These are phyloP conservation scores for Talaromyces nanjingensis DNA, from an alignment of 495 filamentous ascomycete species.

Conservation along the genomic window DNA sequence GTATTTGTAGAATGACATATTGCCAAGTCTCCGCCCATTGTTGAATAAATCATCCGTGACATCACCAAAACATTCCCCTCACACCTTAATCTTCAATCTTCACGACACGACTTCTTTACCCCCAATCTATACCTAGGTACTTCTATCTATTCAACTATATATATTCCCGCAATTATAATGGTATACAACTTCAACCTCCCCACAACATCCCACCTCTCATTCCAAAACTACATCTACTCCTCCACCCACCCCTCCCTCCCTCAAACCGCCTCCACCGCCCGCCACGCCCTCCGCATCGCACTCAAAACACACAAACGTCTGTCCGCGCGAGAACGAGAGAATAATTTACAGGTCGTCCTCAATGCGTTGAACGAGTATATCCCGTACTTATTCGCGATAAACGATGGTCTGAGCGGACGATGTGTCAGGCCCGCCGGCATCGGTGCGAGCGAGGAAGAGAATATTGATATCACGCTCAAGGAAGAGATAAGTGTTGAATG, in stretches of 20 bases:
- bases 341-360: conserved; percentile 60
- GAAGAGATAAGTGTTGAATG: conserved; percentile 63
- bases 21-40: neutral
- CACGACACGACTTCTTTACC: conserved; percentile 3
- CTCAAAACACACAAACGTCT: conserved; percentile 81
- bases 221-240: conserved; percentile 62
- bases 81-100: conserved; percentile 18
- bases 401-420: conserved; percentile 54
- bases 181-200: conserved; percentile 78
- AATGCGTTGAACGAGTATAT: conserved; percentile 65
- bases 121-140: neutral
- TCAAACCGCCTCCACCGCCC: conserved; percentile 65
- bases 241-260: conserved; percentile 79
- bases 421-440: neutral
- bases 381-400: conserved; percentile 69
- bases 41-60: neutral
- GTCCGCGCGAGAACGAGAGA: conserved; percentile 52
- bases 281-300: conserved; percentile 66
- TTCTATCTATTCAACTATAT: conserved; percentile 11
- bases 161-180: conserved; percentile 45
- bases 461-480: conserved; percentile 56
- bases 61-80: conserved; percentile 1
- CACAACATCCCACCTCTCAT: conserved; percentile 76
- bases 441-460: conserved; percentile 35
- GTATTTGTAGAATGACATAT: neutral